A percentile compares a stretch with the other conserved stretches of the same genome.
Evolutionary conservation across 352 stramenopile species (phyloP).

Genomic region (Aphanomyces astaci): DNA sequence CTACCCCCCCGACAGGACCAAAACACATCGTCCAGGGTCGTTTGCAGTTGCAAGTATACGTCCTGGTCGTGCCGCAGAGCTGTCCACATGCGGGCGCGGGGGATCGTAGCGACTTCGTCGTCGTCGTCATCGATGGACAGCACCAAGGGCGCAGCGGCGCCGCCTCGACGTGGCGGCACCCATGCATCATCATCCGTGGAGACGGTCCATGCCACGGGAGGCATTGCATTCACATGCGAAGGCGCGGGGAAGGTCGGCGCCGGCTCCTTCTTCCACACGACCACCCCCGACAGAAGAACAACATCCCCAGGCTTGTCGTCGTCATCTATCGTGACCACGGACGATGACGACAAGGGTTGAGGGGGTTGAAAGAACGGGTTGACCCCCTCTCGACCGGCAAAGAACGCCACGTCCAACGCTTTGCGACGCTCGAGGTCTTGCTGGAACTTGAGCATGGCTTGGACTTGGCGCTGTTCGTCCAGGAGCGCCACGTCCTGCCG

Average conservation of each 20-base stretch:
- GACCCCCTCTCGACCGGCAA: conserved; percentile 6
- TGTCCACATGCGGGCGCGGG: neutral
- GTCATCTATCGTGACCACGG: neutral
- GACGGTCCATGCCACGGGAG: neutral
- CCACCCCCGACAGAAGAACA: neutral
- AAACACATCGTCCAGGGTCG: neutral
- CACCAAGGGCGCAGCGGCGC: neutral
- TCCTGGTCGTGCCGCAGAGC: neutral
- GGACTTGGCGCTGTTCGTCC: conserved; percentile 1
- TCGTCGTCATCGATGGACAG: neutral
- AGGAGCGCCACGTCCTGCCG: conserved; percentile 7
- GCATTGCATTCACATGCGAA: conserved; percentile 14
- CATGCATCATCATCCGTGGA: neutral
- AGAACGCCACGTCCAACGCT: conserved; percentile 17
- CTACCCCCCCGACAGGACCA: too few relatives aligned
- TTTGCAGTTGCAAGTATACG: neutral
- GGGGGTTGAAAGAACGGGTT: conserved; percentile 20
- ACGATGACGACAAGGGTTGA: neutral
- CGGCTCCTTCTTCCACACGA: conserved; percentile 1
- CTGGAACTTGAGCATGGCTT: conserved; percentile 22
- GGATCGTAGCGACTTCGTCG: neutral
- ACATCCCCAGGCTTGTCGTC: neutral
- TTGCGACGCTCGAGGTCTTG: conserved; percentile 15
- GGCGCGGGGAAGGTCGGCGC: neutral
- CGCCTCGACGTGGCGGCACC: neutral